These are phyloP conservation scores for Yamadazyma sp. DNA, from an alignment of 805 yeast species.

Conservation along the genomic window DNA sequence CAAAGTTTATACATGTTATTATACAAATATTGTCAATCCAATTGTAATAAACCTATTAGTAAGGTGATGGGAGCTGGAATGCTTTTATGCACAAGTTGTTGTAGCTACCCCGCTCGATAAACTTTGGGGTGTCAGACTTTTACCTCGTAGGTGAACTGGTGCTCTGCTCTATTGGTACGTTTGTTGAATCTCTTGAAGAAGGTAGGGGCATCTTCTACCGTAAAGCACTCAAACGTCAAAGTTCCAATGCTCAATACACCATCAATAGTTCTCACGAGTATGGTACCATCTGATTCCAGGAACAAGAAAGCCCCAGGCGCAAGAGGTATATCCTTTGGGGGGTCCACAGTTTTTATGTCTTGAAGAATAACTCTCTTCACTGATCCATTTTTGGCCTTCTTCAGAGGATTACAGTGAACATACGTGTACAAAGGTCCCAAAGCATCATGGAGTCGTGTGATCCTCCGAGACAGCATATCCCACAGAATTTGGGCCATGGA, in stretches of 20 bases:
- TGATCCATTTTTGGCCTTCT: constrained; percentile 32
- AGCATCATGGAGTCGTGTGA: constrained; percentile 47
- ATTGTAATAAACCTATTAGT: too few relatives aligned
- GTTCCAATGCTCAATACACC: constrained; percentile 37
- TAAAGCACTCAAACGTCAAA: constrained; percentile 57
- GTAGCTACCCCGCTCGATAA: too few relatives aligned
- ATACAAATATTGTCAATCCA: constrained; percentile 11
- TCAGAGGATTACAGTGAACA: constrained; percentile 32
- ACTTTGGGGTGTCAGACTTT: too few relatives aligned
- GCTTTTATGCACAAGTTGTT: too few relatives aligned
- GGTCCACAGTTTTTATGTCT: constrained; percentile 25
- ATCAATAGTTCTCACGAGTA: constrained; percentile 46
- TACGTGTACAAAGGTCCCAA: constrained; percentile 58
- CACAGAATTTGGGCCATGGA: constrained; percentile 47
- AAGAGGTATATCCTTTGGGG: not conserved
- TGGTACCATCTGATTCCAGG: constrained; percentile 7
- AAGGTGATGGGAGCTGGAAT: too few relatives aligned
- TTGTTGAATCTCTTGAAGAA: constrained; percentile 48
- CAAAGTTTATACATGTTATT: not conserved
- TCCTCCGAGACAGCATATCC: constrained; percentile 35
- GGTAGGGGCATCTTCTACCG: constrained; percentile 42
- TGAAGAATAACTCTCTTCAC: constrained; percentile 50
- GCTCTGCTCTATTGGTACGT: constrained; percentile 45
- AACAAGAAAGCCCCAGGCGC: constrained; percentile 1
- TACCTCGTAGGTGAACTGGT: too few relatives aligned